phyloP scores from a whole-genome alignment of 2,329 filamentous ascomycete genomes.

The Claviceps sorghi region DNA sequence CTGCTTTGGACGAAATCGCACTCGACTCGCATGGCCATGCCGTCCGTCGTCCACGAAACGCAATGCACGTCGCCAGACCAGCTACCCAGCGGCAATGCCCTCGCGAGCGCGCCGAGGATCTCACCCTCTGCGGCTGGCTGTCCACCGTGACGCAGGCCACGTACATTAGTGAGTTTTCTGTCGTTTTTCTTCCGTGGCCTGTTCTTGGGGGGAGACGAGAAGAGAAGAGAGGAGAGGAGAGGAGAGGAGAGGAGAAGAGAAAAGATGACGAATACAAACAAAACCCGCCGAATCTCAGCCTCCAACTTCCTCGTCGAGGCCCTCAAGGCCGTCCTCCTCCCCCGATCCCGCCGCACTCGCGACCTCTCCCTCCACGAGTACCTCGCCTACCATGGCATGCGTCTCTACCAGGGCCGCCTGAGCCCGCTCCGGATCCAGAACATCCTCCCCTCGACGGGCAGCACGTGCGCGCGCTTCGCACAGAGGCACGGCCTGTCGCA shows the following conservation, averaged over 20 bases:
- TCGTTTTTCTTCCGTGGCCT: too few species aligned
- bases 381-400: slow-evolving; percentile 1
- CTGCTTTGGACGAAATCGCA: too few species aligned
- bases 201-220: too few species aligned
- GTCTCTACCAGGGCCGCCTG: slow-evolving; percentile 2
- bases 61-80: background rate
- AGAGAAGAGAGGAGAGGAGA: too few species aligned
- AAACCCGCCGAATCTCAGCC: background rate
- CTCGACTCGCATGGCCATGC: too few species aligned
- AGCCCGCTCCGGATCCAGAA: slow-evolving; percentile 2
- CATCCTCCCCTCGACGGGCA: slow-evolving; percentile 1
- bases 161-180: slow-evolving; percentile 2
- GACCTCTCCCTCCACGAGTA: background rate
- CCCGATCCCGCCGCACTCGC: background rate
- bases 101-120: slow-evolving; percentile 3
- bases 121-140: slow-evolving; percentile 1
- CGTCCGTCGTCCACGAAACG: background rate
- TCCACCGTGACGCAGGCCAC: background rate
- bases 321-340: background rate
- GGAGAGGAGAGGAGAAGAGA: too few species aligned
- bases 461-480: slow-evolving; percentile 1
- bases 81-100: background rate
- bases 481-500: background rate
- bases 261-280: too few species aligned
- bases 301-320: background rate